Evolutionary conservation across 2,329 filamentous ascomycete genomes (phyloP).

Genomic region (Claviceps pazoutovae): DNA sequence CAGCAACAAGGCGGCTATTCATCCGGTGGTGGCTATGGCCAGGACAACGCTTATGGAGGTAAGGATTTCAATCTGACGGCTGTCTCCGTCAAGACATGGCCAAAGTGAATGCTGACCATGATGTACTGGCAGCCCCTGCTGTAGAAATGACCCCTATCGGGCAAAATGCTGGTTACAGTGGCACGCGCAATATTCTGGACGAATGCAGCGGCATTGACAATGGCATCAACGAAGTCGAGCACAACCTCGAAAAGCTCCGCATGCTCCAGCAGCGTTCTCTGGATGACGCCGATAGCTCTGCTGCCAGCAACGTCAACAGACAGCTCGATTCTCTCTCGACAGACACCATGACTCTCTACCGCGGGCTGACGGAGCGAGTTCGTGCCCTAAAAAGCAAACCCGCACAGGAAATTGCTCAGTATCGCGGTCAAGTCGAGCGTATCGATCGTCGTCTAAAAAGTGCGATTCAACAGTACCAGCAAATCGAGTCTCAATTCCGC

Average conservation of each 20-base stretch:
- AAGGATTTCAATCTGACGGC: slow-evolving; percentile 2
- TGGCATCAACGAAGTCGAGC: slow-evolving; percentile 61
- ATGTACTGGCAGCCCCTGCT: slow-evolving; percentile 24
- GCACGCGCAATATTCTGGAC: slow-evolving; percentile 62
- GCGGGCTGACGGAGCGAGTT: slow-evolving; percentile 63
- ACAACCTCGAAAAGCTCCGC: slow-evolving; percentile 57
- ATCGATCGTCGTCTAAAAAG: slow-evolving; percentile 68
- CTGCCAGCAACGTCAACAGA: slow-evolving; percentile 49
- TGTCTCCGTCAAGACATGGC: background rate
- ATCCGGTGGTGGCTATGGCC: slow-evolving; percentile 10
- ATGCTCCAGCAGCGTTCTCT: slow-evolving; percentile 58
- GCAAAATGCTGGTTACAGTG: slow-evolving; percentile 31
- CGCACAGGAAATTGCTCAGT: slow-evolving; percentile 58
- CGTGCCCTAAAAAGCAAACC: slow-evolving; percentile 71
- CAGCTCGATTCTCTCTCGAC: slow-evolving; percentile 61
- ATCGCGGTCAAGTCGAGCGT: slow-evolving; percentile 66
- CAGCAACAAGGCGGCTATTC: background rate
- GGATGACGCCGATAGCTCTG: slow-evolving; percentile 58
- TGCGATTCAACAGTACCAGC: slow-evolving; percentile 71
- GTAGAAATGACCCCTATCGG: slow-evolving; percentile 60
- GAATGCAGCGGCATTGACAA: slow-evolving; percentile 70
- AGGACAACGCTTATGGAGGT: slow-evolving; percentile 18
- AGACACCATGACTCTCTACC: slow-evolving; percentile 74
- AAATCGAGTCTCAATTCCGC: slow-evolving; percentile 65
- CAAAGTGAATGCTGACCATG: background rate